Evolutionary conservation across 257 asterid genomes (phyloP).

Genomic region (Pogostemon cablin): DNA sequence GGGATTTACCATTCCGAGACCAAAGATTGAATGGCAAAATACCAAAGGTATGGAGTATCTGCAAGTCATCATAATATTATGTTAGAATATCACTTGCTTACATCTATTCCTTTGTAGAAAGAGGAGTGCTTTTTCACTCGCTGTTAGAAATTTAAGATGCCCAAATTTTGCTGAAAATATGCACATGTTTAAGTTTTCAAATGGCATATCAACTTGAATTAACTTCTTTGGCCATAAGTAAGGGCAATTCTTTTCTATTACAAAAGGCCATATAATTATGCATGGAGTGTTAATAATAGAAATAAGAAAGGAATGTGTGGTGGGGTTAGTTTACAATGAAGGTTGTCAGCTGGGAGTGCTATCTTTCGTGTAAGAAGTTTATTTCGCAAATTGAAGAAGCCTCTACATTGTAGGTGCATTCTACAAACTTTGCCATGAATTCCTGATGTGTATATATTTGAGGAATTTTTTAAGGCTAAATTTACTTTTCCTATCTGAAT

Average conservation of each 20-base stretch:
- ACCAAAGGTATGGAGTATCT: constrained; percentile 75
- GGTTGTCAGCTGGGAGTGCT: constrained; percentile 2
- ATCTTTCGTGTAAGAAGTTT: background rate
- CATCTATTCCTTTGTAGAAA: constrained; percentile 8
- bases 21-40: constrained; percentile 92
- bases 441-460: background rate
- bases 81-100: constrained; percentile 11
- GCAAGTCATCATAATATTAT: constrained; percentile 11
- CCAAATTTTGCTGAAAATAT: background rate
- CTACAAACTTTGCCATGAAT: background rate
- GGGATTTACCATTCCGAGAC: constrained; percentile 53
- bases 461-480: background rate
- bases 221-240: background rate
- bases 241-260: background rate
- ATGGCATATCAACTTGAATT: background rate
- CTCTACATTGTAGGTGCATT: background rate
- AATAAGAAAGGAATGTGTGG: background rate
- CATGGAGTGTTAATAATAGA: constrained; percentile 11
- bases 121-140: background rate
- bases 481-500: background rate
- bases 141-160: background rate
- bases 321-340: constrained; percentile 10
- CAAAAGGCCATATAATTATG: constrained; percentile 5
- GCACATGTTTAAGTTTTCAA: background rate
- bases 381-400: background rate